Conservation (phyloP, 495 filamentous ascomycete species). For the Penicillium canariense region DNA sequence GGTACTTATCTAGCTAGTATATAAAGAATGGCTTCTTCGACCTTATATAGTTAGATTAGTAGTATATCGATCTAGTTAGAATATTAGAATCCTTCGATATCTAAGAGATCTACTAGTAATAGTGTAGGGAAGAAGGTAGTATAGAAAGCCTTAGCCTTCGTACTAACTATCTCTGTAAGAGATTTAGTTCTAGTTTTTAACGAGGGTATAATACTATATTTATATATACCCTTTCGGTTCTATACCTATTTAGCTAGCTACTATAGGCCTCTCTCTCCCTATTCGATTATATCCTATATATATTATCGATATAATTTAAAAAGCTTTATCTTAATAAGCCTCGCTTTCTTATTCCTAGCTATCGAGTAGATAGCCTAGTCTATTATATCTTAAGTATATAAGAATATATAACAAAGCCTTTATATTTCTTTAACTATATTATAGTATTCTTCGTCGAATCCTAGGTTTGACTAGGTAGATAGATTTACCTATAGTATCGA, state of each 20-base stretch:
- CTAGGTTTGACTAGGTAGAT: conserved; percentile 5
- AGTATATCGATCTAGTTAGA: conserved; percentile 1
- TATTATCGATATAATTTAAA: neutral
- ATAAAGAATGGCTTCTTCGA: neutral
- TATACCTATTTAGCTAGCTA: conserved; percentile 9
- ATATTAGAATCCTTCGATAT: neutral
- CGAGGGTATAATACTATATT: neutral
- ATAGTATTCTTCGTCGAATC: conserved; percentile 1
- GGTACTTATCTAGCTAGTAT: conserved; percentile 4
- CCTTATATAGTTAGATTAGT: neutral
- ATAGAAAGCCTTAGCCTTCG: conserved; percentile 1
- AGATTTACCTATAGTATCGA: conserved; percentile 9
- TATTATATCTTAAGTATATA: neutral
- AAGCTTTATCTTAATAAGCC: conserved; percentile 5
- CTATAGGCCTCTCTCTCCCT: conserved; percentile 7
- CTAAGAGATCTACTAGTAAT: neutral
- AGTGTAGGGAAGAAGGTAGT: conserved; percentile 6
- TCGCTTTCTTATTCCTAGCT: conserved; percentile 11
- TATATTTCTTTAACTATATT: conserved; percentile 1
- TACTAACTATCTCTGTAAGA: neutral
- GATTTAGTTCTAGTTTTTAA: neutral
- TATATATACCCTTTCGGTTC: neutral
- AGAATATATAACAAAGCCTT: neutral
- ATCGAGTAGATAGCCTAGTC: conserved; percentile 1
- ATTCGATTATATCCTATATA: conserved; percentile 10